Evolutionary conservation across 2,329 filamentous ascomycete genomes (phyloP), one percentile per base, ranked within the genome.

Genomic region (Sporothrix humicola): DNA sequence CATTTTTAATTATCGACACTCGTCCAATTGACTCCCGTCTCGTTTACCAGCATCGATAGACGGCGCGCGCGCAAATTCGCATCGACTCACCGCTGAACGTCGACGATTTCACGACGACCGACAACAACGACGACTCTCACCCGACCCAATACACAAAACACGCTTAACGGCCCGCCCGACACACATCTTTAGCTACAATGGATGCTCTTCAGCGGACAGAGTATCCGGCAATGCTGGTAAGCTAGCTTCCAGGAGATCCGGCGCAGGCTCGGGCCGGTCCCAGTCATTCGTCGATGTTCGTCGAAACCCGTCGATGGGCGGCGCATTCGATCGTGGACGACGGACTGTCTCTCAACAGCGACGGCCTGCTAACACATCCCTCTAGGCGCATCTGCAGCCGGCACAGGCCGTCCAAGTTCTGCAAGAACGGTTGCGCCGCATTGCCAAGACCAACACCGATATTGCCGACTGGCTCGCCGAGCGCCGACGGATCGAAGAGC

Each of bases 211-310:
- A 93, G 81, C 90, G 94, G 84, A 88, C 92, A 83, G 95, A 98
- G 84, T 98, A 98, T 87, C 94, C 95, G 82, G 91, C 91, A 78
- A 91, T 98, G 89, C 91, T 97, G 91, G 95, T 98, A 87, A 87
- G 79, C 72, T 26, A n/a, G 17, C 58, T 73, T 69, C 70, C 75
- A 23, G 73, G 59, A 75, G 72, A 17, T 26, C 44, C 12, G 44
- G 5, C 6, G 31, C 31, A 37, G 31, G 31, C 31, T 7, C 31
- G 31, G 31, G 31, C 31, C 31, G 4, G 31, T 37, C 7, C 31
- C 31, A 37, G 31, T 37, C 31, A 37, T 37, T 37, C 31, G 2
- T 37, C 7, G 31, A 37, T 3, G 5, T 37, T 5, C 31, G 31
- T 37, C 31, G 31, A 37, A 7, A 37, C 31, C 31, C 31, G 7